A percentile compares a stretch with the other conserved stretches of the same genome.
Conservation (phyloP, 352 stramenopile genomes). For the Phytophthora podocarpi region DNA sequence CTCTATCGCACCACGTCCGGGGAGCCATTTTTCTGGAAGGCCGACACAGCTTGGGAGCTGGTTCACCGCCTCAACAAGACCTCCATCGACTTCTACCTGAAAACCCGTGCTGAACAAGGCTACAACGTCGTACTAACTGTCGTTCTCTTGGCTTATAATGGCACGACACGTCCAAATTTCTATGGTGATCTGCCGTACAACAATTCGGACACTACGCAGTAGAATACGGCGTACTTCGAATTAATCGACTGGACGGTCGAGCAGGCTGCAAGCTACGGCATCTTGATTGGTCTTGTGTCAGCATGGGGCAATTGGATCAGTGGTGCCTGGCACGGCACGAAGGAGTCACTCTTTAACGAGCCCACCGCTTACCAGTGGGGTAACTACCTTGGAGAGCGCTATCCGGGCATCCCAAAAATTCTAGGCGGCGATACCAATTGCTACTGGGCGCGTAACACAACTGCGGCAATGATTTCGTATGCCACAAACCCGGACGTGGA, state of each 20-base stretch:
- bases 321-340: slow-evolving; percentile 5
- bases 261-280: slow-evolving; percentile 30
- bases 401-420: slow-evolving; percentile 27
- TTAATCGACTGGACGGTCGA: slow-evolving; percentile 31
- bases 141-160: slow-evolving; percentile 19
- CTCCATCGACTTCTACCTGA: slow-evolving; percentile 35
- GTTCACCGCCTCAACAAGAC: slow-evolving; percentile 36
- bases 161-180: slow-evolving; percentile 24
- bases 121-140: slow-evolving; percentile 31
- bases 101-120: slow-evolving; percentile 25
- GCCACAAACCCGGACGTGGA: slow-evolving; percentile 1
- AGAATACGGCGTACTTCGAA: slow-evolving; percentile 30
- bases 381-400: slow-evolving; percentile 13
- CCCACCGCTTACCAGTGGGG: slow-evolving; percentile 14
- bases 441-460: slow-evolving; percentile 20
- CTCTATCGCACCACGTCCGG: slow-evolving; percentile 17
- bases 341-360: slow-evolving; percentile 21
- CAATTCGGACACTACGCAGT: slow-evolving; percentile 19
- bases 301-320: slow-evolving; percentile 19
- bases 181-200: slow-evolving; percentile 30
- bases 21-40: slow-evolving; percentile 33
- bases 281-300: slow-evolving; percentile 20
- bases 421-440: slow-evolving; percentile 24
- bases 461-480: not conserved
- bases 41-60: slow-evolving; percentile 32